Percentiles rank a stretch among this genome's conserved stretches.
Conservation (phyloP, 805 yeast genomes). For the Metschnikowia continentalis region DNA sequence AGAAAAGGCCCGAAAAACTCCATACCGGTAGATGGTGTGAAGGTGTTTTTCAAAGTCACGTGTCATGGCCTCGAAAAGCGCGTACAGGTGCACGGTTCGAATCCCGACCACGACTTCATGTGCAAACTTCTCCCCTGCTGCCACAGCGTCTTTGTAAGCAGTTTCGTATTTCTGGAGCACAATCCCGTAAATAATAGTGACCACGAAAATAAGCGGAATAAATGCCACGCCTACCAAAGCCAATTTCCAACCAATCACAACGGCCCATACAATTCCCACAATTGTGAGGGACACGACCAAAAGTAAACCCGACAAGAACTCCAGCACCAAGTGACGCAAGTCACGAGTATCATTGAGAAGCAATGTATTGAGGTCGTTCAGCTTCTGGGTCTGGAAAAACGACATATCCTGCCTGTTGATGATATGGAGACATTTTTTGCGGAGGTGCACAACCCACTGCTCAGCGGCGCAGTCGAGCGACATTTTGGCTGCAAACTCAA, state of each 20-base stretch:
- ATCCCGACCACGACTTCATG: conserved; percentile 57
- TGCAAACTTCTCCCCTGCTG: conserved; percentile 46
- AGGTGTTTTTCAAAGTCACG: conserved; percentile 31
- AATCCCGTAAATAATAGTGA: conserved; percentile 50
- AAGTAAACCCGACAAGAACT: conserved; percentile 52
- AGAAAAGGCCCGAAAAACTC: conserved; percentile 49
- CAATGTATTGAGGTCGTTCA: conserved; percentile 59
- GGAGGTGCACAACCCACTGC: conserved; percentile 54
- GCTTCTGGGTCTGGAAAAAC: conserved; percentile 47
- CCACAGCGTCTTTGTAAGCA: conserved; percentile 52
- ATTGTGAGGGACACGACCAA: conserved; percentile 51
- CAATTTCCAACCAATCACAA: conserved; percentile 78
- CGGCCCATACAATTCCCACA: conserved; percentile 73
- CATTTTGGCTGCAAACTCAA: conserved; percentile 48
- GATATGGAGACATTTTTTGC: conserved; percentile 45
- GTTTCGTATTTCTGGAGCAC: conserved; percentile 55
- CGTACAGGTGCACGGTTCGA: conserved; percentile 58
- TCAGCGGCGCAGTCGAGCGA: conserved; percentile 61
- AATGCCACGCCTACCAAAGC: conserved; percentile 78
- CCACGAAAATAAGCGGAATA: conserved; percentile 55
- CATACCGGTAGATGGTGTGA: conserved; percentile 31
- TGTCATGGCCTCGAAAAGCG: conserved; percentile 47
- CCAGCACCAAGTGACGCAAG: conserved; percentile 58
- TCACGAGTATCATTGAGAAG: conserved; percentile 82
- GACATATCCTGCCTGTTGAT: conserved; percentile 49